phyloP scores from a whole-genome alignment of 2,329 filamentous ascomycete genomes.

The Apiospora rasikravindrae region DNA sequence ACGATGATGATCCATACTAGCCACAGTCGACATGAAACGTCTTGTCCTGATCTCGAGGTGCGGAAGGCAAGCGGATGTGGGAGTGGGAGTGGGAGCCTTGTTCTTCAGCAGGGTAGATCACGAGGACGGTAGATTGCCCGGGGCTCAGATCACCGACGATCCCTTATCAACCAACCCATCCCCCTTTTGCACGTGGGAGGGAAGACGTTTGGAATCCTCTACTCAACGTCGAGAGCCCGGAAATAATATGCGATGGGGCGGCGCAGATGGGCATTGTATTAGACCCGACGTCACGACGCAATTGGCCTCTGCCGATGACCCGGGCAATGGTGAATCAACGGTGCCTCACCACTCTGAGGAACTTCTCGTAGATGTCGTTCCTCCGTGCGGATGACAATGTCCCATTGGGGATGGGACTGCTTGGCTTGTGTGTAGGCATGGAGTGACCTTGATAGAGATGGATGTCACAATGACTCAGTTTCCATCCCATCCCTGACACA shows the following conservation, averaged over 20 bases:
- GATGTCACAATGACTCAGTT: not conserved
- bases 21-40: slow-evolving; percentile 8
- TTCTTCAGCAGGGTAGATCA: slow-evolving; percentile 14
- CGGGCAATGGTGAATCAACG: not conserved
- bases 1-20: too few relatives aligned
- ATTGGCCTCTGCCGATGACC: not conserved
- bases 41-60: not conserved
- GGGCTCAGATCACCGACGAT: slow-evolving; percentile 8
- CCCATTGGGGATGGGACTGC: not conserved
- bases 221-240: not conserved
- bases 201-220: not conserved
- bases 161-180: not conserved
- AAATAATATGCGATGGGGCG: not conserved
- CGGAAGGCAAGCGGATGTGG: slow-evolving; percentile 7
- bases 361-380: not conserved
- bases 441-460: not conserved
- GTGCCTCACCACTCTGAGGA: not conserved
- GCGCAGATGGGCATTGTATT: not conserved
- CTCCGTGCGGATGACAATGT: slow-evolving; percentile 10
- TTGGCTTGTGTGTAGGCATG: not conserved
- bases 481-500: not conserved
- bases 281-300: not conserved
- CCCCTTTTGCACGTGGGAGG: not conserved
- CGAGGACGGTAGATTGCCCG: not conserved
- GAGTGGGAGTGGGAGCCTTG: not conserved